phyloP scores from a whole-genome alignment of 164 flowering plant genomes.

The Vitis amurensis region DNA sequence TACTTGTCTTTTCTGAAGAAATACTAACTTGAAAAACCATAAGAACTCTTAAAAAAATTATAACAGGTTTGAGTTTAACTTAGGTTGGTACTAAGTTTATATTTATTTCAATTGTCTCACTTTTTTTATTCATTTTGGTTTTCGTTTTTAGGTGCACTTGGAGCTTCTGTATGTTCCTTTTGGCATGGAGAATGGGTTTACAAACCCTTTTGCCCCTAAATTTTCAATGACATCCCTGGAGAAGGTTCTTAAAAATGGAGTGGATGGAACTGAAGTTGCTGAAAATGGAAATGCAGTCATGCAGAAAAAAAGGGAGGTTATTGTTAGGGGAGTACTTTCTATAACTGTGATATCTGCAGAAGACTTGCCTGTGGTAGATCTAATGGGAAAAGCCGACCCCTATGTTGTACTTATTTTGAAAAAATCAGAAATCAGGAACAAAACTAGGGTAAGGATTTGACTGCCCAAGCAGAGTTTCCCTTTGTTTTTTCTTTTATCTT shows the following conservation, averaged over 20 bases:
- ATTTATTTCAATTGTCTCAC: not conserved
- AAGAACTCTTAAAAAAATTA: too few species aligned
- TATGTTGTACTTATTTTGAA: conserved; percentile 77
- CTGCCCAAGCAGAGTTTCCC: not conserved
- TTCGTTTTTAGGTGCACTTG: conserved; percentile 71
- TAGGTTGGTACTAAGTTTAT: too few species aligned
- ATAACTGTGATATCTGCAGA: conserved; percentile 92
- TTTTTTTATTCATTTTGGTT: not conserved
- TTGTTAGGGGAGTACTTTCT: conserved; percentile 90
- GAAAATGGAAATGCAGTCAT: conserved; percentile 35
- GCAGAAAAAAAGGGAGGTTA: conserved; percentile 65
- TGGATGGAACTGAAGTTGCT: conserved; percentile 44
- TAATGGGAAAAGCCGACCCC: conserved; percentile 96
- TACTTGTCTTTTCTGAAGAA: too few species aligned
- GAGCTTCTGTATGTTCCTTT: conserved; percentile 84
- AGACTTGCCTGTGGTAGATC: conserved; percentile 75
- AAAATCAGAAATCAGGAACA: conserved; percentile 67
- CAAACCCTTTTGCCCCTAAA: conserved; percentile 66
- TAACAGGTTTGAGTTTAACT: too few species aligned
- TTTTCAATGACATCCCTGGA: conserved; percentile 85
- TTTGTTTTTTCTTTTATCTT: not conserved
- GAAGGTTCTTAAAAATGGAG: conserved; percentile 72
- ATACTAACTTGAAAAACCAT: too few species aligned
- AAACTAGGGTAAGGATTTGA: conserved; percentile 72
- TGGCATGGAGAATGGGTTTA: conserved; percentile 67